Percentiles rank a stretch among this genome's conserved stretches.
phyloP scores from a whole-genome alignment of 495 filamentous ascomycete genomes.

The Xylaria bambusicola region DNA sequence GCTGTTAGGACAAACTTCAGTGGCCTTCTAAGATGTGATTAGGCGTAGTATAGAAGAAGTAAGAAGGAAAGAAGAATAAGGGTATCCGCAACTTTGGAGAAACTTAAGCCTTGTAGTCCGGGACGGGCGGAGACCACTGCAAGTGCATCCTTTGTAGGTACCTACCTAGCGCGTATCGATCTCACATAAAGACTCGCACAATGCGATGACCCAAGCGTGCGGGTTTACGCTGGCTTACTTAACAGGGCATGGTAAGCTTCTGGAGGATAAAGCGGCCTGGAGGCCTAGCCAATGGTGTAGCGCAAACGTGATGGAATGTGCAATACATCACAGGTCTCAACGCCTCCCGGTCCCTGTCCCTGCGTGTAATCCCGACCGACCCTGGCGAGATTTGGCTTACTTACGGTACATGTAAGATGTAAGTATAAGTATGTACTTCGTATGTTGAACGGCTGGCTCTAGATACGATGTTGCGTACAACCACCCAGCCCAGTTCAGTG shows the following conservation, averaged over 20 bases:
- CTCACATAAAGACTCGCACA: too few species aligned
- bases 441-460: too few species aligned
- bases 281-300: conserved; percentile 1
- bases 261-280: not conserved
- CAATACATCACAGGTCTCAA: not conserved
- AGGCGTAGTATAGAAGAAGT: too few species aligned
- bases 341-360: not conserved
- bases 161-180: too few species aligned
- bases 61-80: not conserved
- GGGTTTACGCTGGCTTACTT: conserved; percentile 10
- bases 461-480: too few species aligned
- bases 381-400: too few species aligned
- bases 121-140: conserved; percentile 3
- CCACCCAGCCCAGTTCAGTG: too few species aligned
- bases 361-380: conserved; percentile 2
- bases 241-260: not conserved
- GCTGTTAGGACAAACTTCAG: too few species aligned
- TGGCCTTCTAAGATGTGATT: too few species aligned
- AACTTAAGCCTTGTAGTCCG: conserved; percentile 1
- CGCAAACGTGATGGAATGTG: not conserved
- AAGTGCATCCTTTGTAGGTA: too few species aligned
- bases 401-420: not conserved
- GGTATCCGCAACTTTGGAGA: not conserved
- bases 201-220: conserved; percentile 24
- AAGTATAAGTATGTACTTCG: too few species aligned